These are phyloP conservation scores for Scheffersomyces parashehatae DNA, from an alignment of 1,139 yeast species.

Conservation along the genomic window DNA sequence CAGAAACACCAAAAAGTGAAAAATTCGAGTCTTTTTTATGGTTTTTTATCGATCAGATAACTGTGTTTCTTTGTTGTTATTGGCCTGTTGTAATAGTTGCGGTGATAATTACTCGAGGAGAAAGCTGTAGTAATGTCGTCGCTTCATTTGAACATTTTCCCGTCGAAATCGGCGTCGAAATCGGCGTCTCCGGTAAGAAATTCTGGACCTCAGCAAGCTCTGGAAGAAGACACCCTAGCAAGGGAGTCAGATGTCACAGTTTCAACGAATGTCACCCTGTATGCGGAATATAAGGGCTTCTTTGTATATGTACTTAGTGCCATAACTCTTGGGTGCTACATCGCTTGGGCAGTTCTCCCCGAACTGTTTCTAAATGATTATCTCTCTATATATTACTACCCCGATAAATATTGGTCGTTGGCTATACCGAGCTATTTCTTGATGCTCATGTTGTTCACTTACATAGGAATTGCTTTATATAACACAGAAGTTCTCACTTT, in stretches of 20 bases:
- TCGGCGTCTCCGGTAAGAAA: slow-evolving; percentile 51
- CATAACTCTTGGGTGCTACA: slow-evolving; percentile 51
- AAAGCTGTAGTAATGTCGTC: not conserved
- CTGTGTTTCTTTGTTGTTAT: too few species aligned
- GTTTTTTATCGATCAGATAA: too few species aligned
- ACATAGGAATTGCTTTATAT: slow-evolving; percentile 68
- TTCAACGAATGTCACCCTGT: slow-evolving; percentile 62
- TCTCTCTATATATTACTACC: slow-evolving; percentile 69
- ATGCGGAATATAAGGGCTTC: slow-evolving; percentile 81
- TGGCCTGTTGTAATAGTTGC: too few species aligned
- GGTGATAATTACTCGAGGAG: too few species aligned
- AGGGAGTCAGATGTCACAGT: slow-evolving; percentile 76
- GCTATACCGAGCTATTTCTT: slow-evolving; percentile 72
- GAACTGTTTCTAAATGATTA: slow-evolving; percentile 45
- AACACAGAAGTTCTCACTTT: slow-evolving; percentile 73
- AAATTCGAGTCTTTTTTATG: too few species aligned
- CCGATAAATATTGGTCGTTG: slow-evolving; percentile 86
- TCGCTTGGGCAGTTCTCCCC: slow-evolving; percentile 73
- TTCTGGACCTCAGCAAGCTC: slow-evolving; percentile 51
- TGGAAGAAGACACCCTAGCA: slow-evolving; percentile 58
- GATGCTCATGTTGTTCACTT: slow-evolving; percentile 69
- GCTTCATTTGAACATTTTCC: slow-evolving; percentile 1
- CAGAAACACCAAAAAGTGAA: too few species aligned
- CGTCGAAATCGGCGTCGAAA: slow-evolving; percentile 30
- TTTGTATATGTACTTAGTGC: slow-evolving; percentile 68